phyloP scores from a whole-genome alignment of 192 early-diverging fungal genomes.

The Umbelopsis sp. region DNA sequence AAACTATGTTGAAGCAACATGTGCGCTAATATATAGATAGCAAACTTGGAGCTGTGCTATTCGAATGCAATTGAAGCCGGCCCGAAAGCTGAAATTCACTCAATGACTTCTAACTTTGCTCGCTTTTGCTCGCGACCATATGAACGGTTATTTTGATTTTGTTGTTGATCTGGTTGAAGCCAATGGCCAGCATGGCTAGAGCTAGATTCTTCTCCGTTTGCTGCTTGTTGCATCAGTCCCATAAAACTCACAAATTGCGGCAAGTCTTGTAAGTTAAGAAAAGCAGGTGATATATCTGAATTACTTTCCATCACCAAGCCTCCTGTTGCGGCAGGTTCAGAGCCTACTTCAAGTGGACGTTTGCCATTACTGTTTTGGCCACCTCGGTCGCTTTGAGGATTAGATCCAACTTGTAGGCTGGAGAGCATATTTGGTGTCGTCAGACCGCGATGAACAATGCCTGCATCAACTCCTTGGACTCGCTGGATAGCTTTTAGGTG shows the following conservation, averaged over 20 bases:
- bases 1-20: no score
- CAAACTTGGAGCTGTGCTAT: neutral
- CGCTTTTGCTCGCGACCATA: neutral
- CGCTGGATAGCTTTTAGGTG: constrained; percentile 51
- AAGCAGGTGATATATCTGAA: neutral
- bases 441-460: constrained; percentile 23
- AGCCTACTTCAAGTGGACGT: neutral
- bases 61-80: neutral
- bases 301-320: neutral
- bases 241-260: constrained; percentile 17
- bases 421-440: neutral
- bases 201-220: constrained; percentile 13
- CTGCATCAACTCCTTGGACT: constrained; percentile 23
- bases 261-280: constrained; percentile 4
- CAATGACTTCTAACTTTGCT: constrained; percentile 10
- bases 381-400: neutral
- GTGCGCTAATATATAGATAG: neutral
- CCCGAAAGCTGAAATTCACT: neutral
- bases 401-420: neutral
- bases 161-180: constrained; percentile 9
- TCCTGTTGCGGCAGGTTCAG: neutral
- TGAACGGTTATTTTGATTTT: neutral
- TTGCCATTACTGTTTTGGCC: neutral
- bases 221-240: constrained; percentile 11
- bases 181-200: constrained; percentile 15